Evolutionary conservation across 2,329 filamentous ascomycete species (phyloP), one percentile per base, ranked within the genome.

Genomic region (Fusarium armeniacum): DNA sequence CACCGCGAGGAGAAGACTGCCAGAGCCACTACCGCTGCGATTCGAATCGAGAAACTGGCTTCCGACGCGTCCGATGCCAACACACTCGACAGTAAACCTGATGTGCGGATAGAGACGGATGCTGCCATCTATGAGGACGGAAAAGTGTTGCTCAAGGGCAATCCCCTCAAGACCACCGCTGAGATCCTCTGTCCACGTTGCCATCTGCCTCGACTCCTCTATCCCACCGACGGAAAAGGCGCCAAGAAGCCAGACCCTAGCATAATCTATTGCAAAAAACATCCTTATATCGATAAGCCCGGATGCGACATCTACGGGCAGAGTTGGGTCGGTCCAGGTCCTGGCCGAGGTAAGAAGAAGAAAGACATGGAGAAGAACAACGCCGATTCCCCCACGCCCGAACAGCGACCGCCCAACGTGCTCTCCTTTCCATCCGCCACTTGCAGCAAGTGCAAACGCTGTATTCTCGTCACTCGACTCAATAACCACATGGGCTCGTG

Each of bases 221-320:
- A 93, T 75, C 92, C 92, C 20, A 91, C 89, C 72, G 89, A 91
- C 74, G 90, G 90, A 72, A 90, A 87, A 73, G 90, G 90, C 46
- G 85, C 89, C 15, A 82, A 81, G 74, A 89, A 88, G 75, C 89
- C 89, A 44, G 88, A 91, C 61, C 91, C 91, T 0, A 83, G 85
- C 69, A 83, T 90, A 71, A 88, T 90, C 71, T 94, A 94, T 83
- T 95, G 92, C 85, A 93, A 92, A 79, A 89, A 90, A 70, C 89
- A 91, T 65, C 91, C 92, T 1, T 94, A 91, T 83, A 91, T 93
- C 65, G 88, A 92, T 71, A 90, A 92, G 77, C 84, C 89, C 3
- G 91, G 91, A 64, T 91, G 90, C 80, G 92, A 95, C 78, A 93
- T 94, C 69, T 94, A 94, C 79, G 92, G 91, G 52, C 93, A 94